These are phyloP conservation scores for Gigaspora rosea DNA, from an alignment of 192 early-diverging fungal species.

Conservation along the genomic window DNA sequence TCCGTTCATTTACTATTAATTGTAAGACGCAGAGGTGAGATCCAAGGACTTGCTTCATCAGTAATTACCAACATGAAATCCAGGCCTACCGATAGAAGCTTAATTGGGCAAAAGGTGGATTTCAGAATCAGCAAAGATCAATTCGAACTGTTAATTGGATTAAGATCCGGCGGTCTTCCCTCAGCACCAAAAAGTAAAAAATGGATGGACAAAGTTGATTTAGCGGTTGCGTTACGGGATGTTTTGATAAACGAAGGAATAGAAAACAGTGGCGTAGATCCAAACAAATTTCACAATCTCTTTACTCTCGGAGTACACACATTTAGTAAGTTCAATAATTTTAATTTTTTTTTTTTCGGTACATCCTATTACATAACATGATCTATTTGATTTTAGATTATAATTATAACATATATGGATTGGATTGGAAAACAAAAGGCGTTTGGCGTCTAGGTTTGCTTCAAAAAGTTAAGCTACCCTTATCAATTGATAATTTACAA, in stretches of 20 bases:
- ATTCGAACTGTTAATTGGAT: slow-evolving; percentile 6
- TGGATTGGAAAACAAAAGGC: not conserved
- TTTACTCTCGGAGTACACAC: slow-evolving; percentile 6
- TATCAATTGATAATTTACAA: slow-evolving; percentile 11
- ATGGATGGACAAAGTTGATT: slow-evolving; percentile 24
- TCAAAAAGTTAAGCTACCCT: slow-evolving; percentile 17
- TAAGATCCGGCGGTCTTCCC: slow-evolving; percentile 16
- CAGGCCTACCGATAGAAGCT: slow-evolving; percentile 19
- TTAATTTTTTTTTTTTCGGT: slow-evolving; percentile 15
- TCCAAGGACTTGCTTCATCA: slow-evolving; percentile 8
- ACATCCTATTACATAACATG: not conserved
- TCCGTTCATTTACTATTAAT: slow-evolving; percentile 6
- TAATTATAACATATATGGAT: slow-evolving; percentile 27
- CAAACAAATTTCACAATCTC: not conserved
- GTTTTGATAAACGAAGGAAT: slow-evolving; percentile 13
- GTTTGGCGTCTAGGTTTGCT: slow-evolving; percentile 21
- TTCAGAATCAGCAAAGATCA: not conserved
- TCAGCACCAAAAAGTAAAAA: slow-evolving; percentile 1
- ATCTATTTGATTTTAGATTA: slow-evolving; percentile 27
- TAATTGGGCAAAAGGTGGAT: slow-evolving; percentile 5
- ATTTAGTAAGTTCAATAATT: slow-evolving; percentile 11
- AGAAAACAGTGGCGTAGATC: slow-evolving; percentile 16
- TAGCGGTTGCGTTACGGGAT: not conserved
- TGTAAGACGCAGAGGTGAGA: slow-evolving; percentile 12
- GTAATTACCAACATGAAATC: not conserved